Evolutionary conservation across 129 eudicot genomes (phyloP).

Genomic region (Deinandra increscens): DNA sequence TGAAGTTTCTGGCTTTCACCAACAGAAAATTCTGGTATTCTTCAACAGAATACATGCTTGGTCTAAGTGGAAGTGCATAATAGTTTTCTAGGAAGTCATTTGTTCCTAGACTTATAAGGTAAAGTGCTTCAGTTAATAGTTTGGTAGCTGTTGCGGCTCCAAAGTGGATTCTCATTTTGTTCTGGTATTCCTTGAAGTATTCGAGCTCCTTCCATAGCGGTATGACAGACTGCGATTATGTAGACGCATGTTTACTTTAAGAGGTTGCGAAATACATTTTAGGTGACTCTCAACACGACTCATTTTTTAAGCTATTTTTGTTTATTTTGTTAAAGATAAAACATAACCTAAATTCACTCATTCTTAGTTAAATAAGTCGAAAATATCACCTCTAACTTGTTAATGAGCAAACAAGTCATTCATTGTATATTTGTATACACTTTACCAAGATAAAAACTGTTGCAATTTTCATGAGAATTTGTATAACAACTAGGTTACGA

Average conservation of each 20-base stretch:
- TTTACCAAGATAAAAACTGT: neutral
- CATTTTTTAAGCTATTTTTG: neutral
- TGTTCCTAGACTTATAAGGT: conserved; percentile 78
- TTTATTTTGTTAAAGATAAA: neutral
- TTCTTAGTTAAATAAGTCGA: neutral
- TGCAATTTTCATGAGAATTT: neutral
- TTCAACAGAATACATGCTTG: conserved; percentile 43
- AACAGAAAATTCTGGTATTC: conserved; percentile 51
- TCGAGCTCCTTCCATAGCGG: conserved; percentile 78
- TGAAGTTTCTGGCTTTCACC: conserved; percentile 53
- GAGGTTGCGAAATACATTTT: neutral
- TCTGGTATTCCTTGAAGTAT: conserved; percentile 71
- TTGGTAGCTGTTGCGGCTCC: conserved; percentile 48
- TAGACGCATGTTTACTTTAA: neutral
- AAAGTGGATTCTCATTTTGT: conserved; percentile 42
- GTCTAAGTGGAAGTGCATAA: conserved; percentile 51
- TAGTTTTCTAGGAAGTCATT: conserved; percentile 87
- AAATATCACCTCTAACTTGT: neutral
- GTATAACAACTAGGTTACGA: too few species aligned
- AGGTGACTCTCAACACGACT: neutral
- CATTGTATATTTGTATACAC: neutral
- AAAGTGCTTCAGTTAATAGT: conserved; percentile 59
- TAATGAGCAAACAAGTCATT: neutral
- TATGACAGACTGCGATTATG: conserved; percentile 65
- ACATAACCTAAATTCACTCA: neutral